Base-by-base conservation (phyloP, 1,139 yeast species). In the Sugiyamaella neomexicana region DNA sequence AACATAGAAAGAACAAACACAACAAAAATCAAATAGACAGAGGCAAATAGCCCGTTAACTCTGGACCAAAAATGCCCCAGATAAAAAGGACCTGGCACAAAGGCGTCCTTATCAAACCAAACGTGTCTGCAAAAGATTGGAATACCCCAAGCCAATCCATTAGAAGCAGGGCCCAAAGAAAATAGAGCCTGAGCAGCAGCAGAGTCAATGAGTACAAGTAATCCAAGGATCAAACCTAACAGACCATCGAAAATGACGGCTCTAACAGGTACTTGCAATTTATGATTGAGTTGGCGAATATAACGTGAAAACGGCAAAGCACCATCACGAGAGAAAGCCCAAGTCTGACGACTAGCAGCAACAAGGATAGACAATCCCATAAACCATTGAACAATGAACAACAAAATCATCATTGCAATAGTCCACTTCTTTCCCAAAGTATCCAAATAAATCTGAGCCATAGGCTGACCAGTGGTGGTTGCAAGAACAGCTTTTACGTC, bases 291-390 rank as follows among this genome's bases (percentile, higher is more conserved):
- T 5, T 32, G 47, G 16, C 57, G 42, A 23, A 54, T 54, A 50
- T 57, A 58, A 58, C 64, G 58, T 10, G 84, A 80, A 62, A 78
- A 82, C 0, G 97, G 97, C 47, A 89, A 72, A 0, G 95, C 96
- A 46, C 87, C 90, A 68, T 89, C 97, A 70, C 97, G 81, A 52
- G 96, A 89, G 71, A 89, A 84, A 12, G 95, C 89, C 73, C 83
- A 89, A 0, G 91, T 86, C 36, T 89, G 83, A 74, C 97, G 81
- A 5, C 96, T 87, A 0, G 95, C 91, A 0, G 96, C 88, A 0
- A 95, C 87, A 34, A 88, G 76, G 0, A 80, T 75, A 1, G 84
- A 79, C 13, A 81, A 75, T 4, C 89, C 89, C 89, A 85, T 85
- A 53, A 85, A 80, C 65, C 70, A 69, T 54, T 68, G 71, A 23